phyloP scores from a whole-genome alignment of 495 filamentous ascomycete species.

The Lophiostoma macrostomum region DNA sequence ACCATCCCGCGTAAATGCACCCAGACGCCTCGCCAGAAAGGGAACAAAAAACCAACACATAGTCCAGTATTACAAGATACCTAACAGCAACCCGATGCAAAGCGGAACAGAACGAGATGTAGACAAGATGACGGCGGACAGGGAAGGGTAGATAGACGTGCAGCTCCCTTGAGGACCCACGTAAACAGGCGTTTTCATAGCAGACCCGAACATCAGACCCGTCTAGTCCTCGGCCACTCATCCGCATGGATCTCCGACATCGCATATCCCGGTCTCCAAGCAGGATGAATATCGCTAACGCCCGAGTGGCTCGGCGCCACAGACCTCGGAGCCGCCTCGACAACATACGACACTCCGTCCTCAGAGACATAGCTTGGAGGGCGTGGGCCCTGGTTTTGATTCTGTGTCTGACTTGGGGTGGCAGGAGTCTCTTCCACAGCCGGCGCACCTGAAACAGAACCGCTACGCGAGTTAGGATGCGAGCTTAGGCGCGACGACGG shows the following conservation, averaged over 20 bases:
- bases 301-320: slow-evolving; percentile 27
- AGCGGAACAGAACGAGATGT: no score
- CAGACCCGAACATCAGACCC: no score
- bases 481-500: slow-evolving; percentile 25
- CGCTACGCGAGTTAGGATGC: slow-evolving; percentile 9
- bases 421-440: neutral
- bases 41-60: no score
- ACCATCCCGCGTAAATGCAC: no score
- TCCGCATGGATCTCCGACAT: slow-evolving; percentile 7
- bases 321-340: slow-evolving; percentile 58
- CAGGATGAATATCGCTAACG: slow-evolving; percentile 32
- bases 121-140: no score
- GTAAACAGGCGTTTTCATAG: no score
- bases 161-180: no score
- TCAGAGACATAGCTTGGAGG: slow-evolving; percentile 72
- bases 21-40: no score
- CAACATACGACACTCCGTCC: slow-evolving; percentile 66
- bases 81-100: no score
- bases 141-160: no score
- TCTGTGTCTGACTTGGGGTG: neutral
- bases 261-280: slow-evolving; percentile 30
- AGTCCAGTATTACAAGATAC: no score
- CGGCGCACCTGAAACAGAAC: neutral
- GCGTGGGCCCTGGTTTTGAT: slow-evolving; percentile 38
- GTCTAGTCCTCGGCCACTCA: slow-evolving; percentile 1